Base-by-base conservation (phyloP, 2,329 filamentous ascomycete species). In the Trichoderma asperellum region DNA sequence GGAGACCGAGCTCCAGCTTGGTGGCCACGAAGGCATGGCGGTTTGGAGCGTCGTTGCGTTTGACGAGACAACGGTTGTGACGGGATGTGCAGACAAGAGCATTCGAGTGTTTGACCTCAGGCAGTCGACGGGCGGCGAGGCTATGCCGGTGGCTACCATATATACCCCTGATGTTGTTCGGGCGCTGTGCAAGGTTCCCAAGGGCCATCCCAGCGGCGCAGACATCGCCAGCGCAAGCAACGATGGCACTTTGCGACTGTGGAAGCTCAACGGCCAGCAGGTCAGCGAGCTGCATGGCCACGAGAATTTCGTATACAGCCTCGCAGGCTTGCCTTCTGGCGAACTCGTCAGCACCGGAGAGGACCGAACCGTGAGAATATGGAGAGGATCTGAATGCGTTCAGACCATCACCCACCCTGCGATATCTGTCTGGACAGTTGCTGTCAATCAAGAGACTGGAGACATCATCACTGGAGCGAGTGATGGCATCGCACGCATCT, bases 351-450 rank as follows among this genome's bases (percentile, higher is more conserved):
- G 95, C 79, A 89, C 93, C 2, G 94, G 94, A 21, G 96, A 99
- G 80, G 96, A 99, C 80, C 88, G 96, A n/a, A 97, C 96, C 0
- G 88, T 97, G 40, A 88, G 93, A 64, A 84, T 99, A 77, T 99
- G 96, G 96, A 90, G 87, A 73, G 92, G 91, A 56, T 87, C 84
- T 16, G 86, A 94, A 68, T 98, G 95, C 77, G 82, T 97, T 57
- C 96, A 99, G 80, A 97, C 95, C 49, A 98, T 99, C 72, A 97
- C 95, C 1, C 94, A 97, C 76, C 96, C 96, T 12, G 96, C 96
- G 11, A 96, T 98, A 68, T 98, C 95, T 0, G 94, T 99, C 5
- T 99, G 96, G 96, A 86, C 89, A 16, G 93, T 99, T 21, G 92
- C 94, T n/a, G 92, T 88, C 12, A 96, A 92, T 76, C 77, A 85